These are phyloP conservation scores for Tuber melanosporum DNA, from an alignment of 495 filamentous ascomycete species.

Conservation along the genomic window DNA sequence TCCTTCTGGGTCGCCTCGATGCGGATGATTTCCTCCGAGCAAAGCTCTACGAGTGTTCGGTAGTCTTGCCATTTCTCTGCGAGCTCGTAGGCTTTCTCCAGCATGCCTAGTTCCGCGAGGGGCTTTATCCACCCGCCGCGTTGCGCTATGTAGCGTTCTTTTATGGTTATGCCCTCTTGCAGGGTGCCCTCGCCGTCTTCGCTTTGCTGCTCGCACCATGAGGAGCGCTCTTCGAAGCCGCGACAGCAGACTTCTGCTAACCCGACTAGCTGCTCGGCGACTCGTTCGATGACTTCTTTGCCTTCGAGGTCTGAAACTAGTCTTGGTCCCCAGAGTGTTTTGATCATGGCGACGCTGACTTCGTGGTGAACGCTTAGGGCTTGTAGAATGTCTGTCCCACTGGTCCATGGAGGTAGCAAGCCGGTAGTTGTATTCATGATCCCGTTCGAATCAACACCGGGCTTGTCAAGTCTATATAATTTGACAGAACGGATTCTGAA, in stretches of 20 bases:
- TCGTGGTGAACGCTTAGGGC: constrained; percentile 32
- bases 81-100: constrained; percentile 61
- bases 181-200: constrained; percentile 47
- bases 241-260: constrained; percentile 50
- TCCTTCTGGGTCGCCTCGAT: constrained; percentile 41
- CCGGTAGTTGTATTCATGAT: constrained; percentile 47
- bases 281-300: constrained; percentile 21
- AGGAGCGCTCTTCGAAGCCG: constrained; percentile 55
- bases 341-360: constrained; percentile 20
- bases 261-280: constrained; percentile 32
- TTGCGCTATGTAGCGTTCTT: constrained; percentile 49
- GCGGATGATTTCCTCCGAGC: constrained; percentile 31
- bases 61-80: constrained; percentile 69
- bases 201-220: constrained; percentile 51
- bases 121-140: constrained; percentile 55
- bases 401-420: constrained; percentile 40
- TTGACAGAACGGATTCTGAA: constrained; percentile 63
- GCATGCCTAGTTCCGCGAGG: constrained; percentile 62
- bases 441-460: constrained; percentile 55
- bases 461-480: constrained; percentile 61
- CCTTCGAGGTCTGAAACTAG: constrained; percentile 19
- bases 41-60: constrained; percentile 59
- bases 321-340: constrained; percentile 23
- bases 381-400: constrained; percentile 29
- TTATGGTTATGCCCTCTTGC: constrained; percentile 48